Percentiles rank a stretch among this genome's conserved stretches.
Evolutionary conservation across 371 early-diverging fungal species (phyloP).

Genomic region (Lichtheimia ramosa): DNA sequence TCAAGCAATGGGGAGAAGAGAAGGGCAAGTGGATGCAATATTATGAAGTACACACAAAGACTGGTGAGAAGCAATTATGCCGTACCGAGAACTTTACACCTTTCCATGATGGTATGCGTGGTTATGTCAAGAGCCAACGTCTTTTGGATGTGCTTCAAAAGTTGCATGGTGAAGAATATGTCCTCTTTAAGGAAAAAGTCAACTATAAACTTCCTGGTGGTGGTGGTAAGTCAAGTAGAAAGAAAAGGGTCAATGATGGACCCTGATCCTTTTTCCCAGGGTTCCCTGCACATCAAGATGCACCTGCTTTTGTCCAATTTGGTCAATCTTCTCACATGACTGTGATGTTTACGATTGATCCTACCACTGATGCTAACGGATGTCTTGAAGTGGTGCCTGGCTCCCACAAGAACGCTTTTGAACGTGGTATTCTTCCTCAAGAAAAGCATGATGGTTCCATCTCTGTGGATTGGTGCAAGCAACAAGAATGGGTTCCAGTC

Average conservation of each 20-base stretch:
- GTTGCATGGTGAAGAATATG: slow-evolving; percentile 49
- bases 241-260: not conserved
- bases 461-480: slow-evolving; percentile 41
- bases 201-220: slow-evolving; percentile 62
- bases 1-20: slow-evolving; percentile 50
- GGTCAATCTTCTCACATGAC: slow-evolving; percentile 55
- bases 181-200: slow-evolving; percentile 60
- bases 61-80: slow-evolving; percentile 44
- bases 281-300: slow-evolving; percentile 58
- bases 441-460: slow-evolving; percentile 46
- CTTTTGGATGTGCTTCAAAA: slow-evolving; percentile 42
- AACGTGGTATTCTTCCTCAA: slow-evolving; percentile 38
- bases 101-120: slow-evolving; percentile 36
- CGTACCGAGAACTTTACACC: slow-evolving; percentile 62
- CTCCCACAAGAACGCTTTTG: slow-evolving; percentile 39
- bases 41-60: slow-evolving; percentile 46
- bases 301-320: slow-evolving; percentile 55
- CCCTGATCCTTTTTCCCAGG: slow-evolving; percentile 8
- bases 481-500: slow-evolving; percentile 50
- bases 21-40: slow-evolving; percentile 66
- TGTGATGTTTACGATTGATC: slow-evolving; percentile 54
- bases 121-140: slow-evolving; percentile 41
- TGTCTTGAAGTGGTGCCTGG: slow-evolving; percentile 57
- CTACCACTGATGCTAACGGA: slow-evolving; percentile 52
- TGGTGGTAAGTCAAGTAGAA: slow-evolving; percentile 29